phyloP scores from a whole-genome alignment of 2,329 filamentous ascomycete genomes.

The Lasiodiplodia citricola region DNA sequence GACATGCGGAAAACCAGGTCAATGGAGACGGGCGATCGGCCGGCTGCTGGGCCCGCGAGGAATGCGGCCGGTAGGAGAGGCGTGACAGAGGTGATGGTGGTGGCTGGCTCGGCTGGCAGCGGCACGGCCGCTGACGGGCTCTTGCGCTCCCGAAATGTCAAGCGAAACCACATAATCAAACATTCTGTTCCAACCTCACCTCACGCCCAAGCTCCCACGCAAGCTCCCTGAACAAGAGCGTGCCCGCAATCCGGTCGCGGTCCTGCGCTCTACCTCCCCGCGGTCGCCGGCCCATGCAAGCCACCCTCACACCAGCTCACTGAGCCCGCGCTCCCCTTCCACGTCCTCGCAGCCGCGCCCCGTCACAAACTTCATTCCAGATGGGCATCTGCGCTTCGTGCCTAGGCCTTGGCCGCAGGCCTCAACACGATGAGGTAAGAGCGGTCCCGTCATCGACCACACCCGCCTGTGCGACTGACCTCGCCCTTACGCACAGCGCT shows the following conservation, averaged over 20 bases:
- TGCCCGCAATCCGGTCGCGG: conserved; percentile 9
- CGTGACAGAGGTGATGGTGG: neutral
- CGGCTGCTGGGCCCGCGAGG: conserved; percentile 4
- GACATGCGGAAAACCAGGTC: conserved; percentile 13
- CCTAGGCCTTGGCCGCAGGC: conserved; percentile 50
- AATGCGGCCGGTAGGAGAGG: conserved; percentile 4
- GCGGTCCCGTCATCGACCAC: conserved; percentile 5
- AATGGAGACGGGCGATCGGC: conserved; percentile 1
- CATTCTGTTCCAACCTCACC: conserved; percentile 27
- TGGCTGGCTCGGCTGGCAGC: conserved; percentile 6
- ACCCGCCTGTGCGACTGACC: conserved; percentile 16
- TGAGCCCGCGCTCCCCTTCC: conserved; percentile 9
- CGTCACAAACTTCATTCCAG: conserved; percentile 25
- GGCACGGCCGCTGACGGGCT: conserved; percentile 12
- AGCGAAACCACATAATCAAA: conserved; percentile 27
- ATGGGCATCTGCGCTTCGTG: conserved; percentile 58
- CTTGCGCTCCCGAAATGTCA: conserved; percentile 11
- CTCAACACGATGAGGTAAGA: conserved; percentile 52
- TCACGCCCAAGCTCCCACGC: neutral
- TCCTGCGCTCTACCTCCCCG: conserved; percentile 6
- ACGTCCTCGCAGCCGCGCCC: conserved; percentile 16
- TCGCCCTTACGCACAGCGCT: conserved; percentile 41
- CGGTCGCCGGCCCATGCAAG: conserved; percentile 15
- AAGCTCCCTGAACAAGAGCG: conserved; percentile 18
- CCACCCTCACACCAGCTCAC: conserved; percentile 25